Base-by-base conservation (phyloP, 2,329 filamentous ascomycete genomes). In the Hypoxylon sp. region DNA sequence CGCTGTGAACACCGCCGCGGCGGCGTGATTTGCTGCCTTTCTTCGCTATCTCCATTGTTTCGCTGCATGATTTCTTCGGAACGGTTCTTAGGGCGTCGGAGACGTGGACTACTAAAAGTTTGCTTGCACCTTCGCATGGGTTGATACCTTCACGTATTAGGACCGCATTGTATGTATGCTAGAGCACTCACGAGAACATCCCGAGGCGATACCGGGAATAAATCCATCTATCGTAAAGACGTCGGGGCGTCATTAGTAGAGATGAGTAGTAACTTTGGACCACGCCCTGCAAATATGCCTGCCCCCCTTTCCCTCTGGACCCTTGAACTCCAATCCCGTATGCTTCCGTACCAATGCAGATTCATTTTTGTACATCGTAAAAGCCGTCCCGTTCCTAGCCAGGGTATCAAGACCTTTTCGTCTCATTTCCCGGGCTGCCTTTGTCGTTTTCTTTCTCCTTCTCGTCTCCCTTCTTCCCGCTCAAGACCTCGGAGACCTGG, bases 401-500 rank as follows among this genome's bases (percentile, higher is more conserved):
- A 42, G 9, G 8, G 24, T 38, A 55, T 65, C 46, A 61, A 50
- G 55, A 16, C 50, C 48, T 60, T 59, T 65, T 67, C 38, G 56
- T 38, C 14, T 64, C 50, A 2, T 14, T 26, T 9, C 42, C 51
- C n/a, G 50, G 36, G 40, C n/a, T 42, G 32, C 54, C 38, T 53
- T 24, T 62, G 59, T 49, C 52, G 71, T 4, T 68, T n/a, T n/a
- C 67, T 45, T 70, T 70, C 42, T 67, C 67, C 9, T 64, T 64
- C 40, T 38, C 64, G 6, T 49, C 79, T 38, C 73, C 77, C 69
- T 77, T 59, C 54, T 73, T 72, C 9, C 58, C 58, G 30, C 55
- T 71, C 71, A 75, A 85, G 11, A 86, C 86, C 67, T 89, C 85
- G n/a, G 76, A 76, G 57, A 88, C 78, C 75, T 88, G 85, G 7